phyloP scores from a whole-genome alignment of 1,284 basidiomycete species.

The Singerocomus inundabilis region DNA sequence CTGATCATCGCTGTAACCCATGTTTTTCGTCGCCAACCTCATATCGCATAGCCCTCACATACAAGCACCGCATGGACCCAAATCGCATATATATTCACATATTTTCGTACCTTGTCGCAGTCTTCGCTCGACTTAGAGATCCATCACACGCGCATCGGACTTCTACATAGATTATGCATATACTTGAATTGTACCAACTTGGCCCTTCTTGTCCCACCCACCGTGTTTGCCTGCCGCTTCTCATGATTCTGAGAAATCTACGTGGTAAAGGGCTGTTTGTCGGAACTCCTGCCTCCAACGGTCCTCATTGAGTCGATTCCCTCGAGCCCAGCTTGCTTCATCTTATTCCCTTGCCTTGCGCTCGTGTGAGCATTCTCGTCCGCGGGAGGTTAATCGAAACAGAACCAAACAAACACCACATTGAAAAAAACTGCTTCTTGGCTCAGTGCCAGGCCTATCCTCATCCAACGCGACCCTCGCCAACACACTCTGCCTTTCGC shows the following conservation, averaged over 20 bases:
- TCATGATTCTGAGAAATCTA: conserved; percentile 8
- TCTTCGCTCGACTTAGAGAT: conserved; percentile 14
- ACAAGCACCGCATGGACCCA: conserved; percentile 17
- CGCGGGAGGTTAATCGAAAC: conserved; percentile 11
- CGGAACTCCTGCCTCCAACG: neutral
- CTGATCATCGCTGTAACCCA: neutral
- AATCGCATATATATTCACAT: conserved; percentile 13
- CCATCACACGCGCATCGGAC: conserved; percentile 12
- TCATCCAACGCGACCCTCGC: neutral
- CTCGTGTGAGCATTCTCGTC: neutral
- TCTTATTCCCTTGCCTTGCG: neutral
- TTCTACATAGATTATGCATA: conserved; percentile 8
- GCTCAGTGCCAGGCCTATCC: too few species aligned
- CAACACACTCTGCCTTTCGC: neutral
- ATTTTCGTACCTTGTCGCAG: conserved; percentile 1
- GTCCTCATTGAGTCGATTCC: conserved; percentile 5
- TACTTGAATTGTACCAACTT: conserved; percentile 16
- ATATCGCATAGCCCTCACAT: neutral
- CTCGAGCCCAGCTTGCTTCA: conserved; percentile 7
- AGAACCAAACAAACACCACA: conserved; percentile 13
- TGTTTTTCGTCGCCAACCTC: neutral
- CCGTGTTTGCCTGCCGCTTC: conserved; percentile 11
- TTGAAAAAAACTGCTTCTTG: too few species aligned
- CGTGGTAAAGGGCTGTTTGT: neutral
- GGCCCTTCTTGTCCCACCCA: conserved; percentile 17